Evolutionary conservation across 2,329 filamentous ascomycete species (phyloP), one percentile per base, ranked within the genome.

Genomic region (Exophiala phaeomuriformis): DNA sequence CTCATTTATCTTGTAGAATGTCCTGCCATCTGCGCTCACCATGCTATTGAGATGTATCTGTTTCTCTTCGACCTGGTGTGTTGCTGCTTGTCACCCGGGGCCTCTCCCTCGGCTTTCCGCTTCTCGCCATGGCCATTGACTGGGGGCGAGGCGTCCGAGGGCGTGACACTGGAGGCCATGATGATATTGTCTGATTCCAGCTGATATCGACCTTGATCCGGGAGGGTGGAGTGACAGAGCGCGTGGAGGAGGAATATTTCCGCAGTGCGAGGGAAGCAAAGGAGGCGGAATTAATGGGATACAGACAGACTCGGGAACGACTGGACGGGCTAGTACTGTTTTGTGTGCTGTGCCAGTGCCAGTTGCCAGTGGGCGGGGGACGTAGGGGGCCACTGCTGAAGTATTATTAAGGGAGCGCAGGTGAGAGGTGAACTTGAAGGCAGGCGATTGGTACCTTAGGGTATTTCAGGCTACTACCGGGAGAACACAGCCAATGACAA

Each of bases 41-140:
- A 84, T 48, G 81, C 81, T 61, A 84, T 83, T 30, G 80, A 83
- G 61, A 84, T 83, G 67, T 84, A 84, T 61, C 81, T 77, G 70
- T 83, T 84, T 66, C 81, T 76, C 73, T 84, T 83, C 61, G 80
- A 74, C 61, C 80, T 75, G 61, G 74, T 75, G 51, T 61, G 59
- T 12, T 47, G 36, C 36, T 53, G 55, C 48, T 47, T 57, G 49
- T 53, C 58, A 40, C 39, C 47, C 29, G 39, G 42, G 28, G 49
- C 28, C 19, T 52, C 51, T 29, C 50, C 50, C 29, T 59, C 59
- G 50, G 56, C 59, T 44, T 61, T 61, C 45, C 59, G 54, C 51
- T 61, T 61, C 30, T 59, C 51, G 41, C 52, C 56, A 46, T 54
- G 51, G n/a, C 47, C 54, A 31, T 51, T 57, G 36, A 52, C 35